Base-by-base conservation (phyloP, 2,329 filamentous ascomycete genomes). In the Ramularia endophylla region DNA sequence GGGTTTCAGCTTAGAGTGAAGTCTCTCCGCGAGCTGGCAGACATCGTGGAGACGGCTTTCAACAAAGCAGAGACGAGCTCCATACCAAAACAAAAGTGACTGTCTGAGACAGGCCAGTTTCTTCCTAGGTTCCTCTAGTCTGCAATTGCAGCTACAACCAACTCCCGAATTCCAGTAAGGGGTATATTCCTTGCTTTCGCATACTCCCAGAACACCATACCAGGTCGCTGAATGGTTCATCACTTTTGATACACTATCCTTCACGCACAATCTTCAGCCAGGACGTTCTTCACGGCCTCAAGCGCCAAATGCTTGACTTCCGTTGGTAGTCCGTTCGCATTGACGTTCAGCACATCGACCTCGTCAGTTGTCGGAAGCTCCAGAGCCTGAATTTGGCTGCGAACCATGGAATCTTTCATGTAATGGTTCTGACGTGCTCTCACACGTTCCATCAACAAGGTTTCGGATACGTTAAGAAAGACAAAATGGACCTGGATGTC, bases 371-470 rank as follows among this genome's bases (percentile, higher is more conserved):
- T 73, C 0, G 92, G 92, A 48, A 83, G 80, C 67, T 98, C 90
- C n/a, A 98, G 75, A 38, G 81, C 83, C 48, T 82, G 78, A 52
- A 97, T 84, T 63, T 98, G 92, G 66, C 87, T 94, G 57, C 85
- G 81, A 7, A 98, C 89, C 90, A 98, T 97, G 57, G 80, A 78
- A 54, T 87, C 84, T 56, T 92, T 90, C 89, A 98, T 95, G 67
- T 92, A 98, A 63, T 98, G 92, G 38, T 81, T 81, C 66, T 89
- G 69, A 53, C 92, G 78, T 28, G 75, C 71, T 25, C 74, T 73
- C 7, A 97, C 89, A 7, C 92, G 79, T 54, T 82, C 69, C 43
- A 94, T 70, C 20, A 97, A 75, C 8, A 85, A 74, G 43, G 81
- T 76, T 64, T 94, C 85, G 31, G 78, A 71, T 1, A 89, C 87